phyloP scores from a whole-genome alignment of 108 stramenopile genomes.

The Chaetoceros tenuissimus region DNA sequence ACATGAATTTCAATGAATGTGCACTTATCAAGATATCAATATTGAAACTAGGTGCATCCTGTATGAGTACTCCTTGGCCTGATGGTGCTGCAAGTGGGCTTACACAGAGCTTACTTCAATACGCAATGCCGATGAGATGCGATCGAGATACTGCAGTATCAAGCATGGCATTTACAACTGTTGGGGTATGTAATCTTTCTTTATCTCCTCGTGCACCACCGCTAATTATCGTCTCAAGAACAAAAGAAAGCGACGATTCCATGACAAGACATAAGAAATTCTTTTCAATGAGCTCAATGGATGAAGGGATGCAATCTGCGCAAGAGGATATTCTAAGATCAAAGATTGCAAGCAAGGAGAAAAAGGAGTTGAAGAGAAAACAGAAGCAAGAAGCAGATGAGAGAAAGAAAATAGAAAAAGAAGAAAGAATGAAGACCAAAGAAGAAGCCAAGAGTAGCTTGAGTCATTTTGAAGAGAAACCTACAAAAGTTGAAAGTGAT shows the following conservation, averaged over 20 bases:
- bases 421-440: background rate
- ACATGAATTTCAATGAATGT: background rate
- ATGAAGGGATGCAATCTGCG: background rate
- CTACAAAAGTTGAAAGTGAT: background rate
- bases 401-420: background rate
- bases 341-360: background rate
- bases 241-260: background rate
- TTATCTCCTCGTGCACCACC: background rate
- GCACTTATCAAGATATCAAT: background rate
- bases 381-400: background rate
- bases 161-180: background rate
- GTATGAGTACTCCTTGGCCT: background rate
- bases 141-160: background rate
- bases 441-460: no score
- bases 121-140: background rate
- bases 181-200: background rate
- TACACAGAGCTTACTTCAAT: background rate
- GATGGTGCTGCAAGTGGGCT: conserved; percentile 1
- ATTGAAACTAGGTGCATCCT: background rate
- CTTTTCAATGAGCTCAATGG: background rate
- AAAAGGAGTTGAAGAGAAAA: background rate
- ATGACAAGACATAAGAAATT: background rate
- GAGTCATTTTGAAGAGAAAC: background rate
- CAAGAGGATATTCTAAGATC: background rate
- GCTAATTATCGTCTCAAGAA: background rate